These are phyloP conservation scores for Trichoderma semiorbis DNA, from an alignment of 2,329 filamentous ascomycete species.

Conservation along the genomic window DNA sequence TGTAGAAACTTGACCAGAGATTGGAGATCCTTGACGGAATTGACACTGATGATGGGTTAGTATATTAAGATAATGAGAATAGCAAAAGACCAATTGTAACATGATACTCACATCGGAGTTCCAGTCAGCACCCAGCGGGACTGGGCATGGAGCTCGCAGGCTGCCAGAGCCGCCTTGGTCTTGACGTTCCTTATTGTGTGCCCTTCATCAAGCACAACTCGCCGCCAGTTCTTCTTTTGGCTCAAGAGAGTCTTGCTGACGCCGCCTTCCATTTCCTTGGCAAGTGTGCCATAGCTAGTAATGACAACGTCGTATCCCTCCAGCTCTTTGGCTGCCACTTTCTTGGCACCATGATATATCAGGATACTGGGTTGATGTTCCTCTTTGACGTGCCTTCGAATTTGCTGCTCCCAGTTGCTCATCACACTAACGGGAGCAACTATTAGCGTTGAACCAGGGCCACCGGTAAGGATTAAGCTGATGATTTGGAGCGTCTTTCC, in stretches of 20 bases:
- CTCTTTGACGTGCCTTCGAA: conserved; percentile 64
- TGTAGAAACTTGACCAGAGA: conserved; percentile 74
- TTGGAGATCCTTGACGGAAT: conserved; percentile 76
- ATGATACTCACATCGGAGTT: conserved; percentile 64
- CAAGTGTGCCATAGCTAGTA: conserved; percentile 78
- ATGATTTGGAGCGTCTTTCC: conserved; percentile 88
- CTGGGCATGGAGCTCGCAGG: conserved; percentile 61
- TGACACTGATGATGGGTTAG: conserved; percentile 52
- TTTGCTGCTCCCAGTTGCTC: conserved; percentile 86
- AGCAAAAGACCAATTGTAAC: not conserved
- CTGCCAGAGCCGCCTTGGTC: conserved; percentile 69
- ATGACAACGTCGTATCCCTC: conserved; percentile 71
- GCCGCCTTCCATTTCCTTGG: conserved; percentile 56
- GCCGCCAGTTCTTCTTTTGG: conserved; percentile 60
- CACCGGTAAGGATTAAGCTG: conserved; percentile 64
- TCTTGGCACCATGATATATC: conserved; percentile 68
- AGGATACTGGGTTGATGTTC: conserved; percentile 63
- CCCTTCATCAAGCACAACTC: conserved; percentile 79
- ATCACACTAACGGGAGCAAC: conserved; percentile 80
- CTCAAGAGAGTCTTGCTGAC: conserved; percentile 17
- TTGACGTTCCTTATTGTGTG: conserved; percentile 76
- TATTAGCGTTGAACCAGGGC: conserved; percentile 67
- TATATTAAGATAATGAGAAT: not conserved
- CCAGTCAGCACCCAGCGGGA: conserved; percentile 79
- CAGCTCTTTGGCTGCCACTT: conserved; percentile 56